Evolutionary conservation across 2,329 filamentous ascomycete genomes (phyloP), one percentile per base, ranked within the genome.

Genomic region (Sporothrix phasma): DNA sequence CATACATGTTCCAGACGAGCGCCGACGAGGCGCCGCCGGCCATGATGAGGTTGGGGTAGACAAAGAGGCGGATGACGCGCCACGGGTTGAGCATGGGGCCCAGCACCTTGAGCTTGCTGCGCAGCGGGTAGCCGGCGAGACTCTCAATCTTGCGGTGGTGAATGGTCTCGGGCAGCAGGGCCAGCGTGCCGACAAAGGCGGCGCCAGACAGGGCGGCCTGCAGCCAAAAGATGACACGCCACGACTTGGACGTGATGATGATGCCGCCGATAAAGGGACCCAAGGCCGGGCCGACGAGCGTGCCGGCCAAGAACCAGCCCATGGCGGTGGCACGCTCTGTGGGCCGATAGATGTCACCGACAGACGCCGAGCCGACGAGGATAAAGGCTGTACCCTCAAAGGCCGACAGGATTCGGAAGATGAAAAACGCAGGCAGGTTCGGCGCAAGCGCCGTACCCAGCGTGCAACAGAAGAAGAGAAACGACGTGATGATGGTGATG

Each of bases 1-100:
- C 81, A 73, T 89, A 89, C 76, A 88, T 88, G 73, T 89, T 89
- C 84, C 85, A 90, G 15, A 89, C 81, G 0, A 90, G 77, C 19
- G 80, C 78, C 1, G 80, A 82, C 13, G 81, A 81, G 0, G 84
- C 84, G 1, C 88, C 70, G 1, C 81, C 83, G 22, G 79, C 78
- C 66, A 84, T 76, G 46, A 87, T 75, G 1, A 89, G 77, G 68
- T 89, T 89, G 0, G 86, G 86, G 68, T 88, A 88, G 1, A 78
- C 75, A 72, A 84, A 85, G 17, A 88, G 76, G 19, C 77, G 73
- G 3, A 85, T 66, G 17, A 86, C 79, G 13, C 85, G 80, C 67
- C 81, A 72, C 0, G 86, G 86, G 67, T 86, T 88, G 62, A 84
- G 75, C 78, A 85, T 85, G 8, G 77, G 71, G 75, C 80, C 81